Conservation (phyloP, 371 early-diverging fungal genomes). For the Syncephalis plumigaleata region DNA sequence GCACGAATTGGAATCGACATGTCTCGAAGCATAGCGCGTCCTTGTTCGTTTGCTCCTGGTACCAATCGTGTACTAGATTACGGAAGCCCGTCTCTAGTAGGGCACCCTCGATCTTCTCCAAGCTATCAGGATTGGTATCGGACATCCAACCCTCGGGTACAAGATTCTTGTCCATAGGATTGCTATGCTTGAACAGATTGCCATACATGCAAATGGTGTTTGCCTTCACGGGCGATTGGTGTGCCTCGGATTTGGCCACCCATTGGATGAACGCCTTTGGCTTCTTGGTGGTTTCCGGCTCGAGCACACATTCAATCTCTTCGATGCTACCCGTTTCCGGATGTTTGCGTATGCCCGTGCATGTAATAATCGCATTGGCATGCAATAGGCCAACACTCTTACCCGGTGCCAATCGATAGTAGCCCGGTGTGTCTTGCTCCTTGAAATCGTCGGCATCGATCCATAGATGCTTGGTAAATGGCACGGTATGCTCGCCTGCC, state of each 20-base stretch:
- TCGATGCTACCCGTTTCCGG: conserved; percentile 47
- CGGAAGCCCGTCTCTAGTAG: conserved; percentile 73
- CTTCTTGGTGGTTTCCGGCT: conserved; percentile 49
- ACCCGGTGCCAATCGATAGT: conserved; percentile 83
- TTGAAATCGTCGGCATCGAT: conserved; percentile 95
- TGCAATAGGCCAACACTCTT: conserved; percentile 90
- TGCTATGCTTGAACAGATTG: conserved; percentile 77
- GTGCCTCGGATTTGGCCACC: conserved; percentile 73
- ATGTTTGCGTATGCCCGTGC: conserved; percentile 58
- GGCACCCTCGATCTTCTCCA: conserved; percentile 49
- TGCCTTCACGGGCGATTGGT: conserved; percentile 63
- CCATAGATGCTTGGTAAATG: conserved; percentile 76
- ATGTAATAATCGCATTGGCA: conserved; percentile 68
- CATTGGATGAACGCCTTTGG: conserved; percentile 99
- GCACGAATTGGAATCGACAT: conserved; percentile 88
- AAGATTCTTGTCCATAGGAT: conserved; percentile 58
- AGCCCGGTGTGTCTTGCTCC: conserved; percentile 78
- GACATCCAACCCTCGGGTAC: conserved; percentile 83
- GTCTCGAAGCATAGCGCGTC: conserved; percentile 32
- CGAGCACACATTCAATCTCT: conserved; percentile 63
- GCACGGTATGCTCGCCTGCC: conserved; percentile 69
- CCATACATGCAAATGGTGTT: conserved; percentile 75
- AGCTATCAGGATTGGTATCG: conserved; percentile 79
- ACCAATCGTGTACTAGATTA: conserved; percentile 25
- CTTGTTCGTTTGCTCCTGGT: conserved; percentile 5